Conservation (phyloP, 176 grass and related monocot genomes). For the Avena sativa region DNA sequence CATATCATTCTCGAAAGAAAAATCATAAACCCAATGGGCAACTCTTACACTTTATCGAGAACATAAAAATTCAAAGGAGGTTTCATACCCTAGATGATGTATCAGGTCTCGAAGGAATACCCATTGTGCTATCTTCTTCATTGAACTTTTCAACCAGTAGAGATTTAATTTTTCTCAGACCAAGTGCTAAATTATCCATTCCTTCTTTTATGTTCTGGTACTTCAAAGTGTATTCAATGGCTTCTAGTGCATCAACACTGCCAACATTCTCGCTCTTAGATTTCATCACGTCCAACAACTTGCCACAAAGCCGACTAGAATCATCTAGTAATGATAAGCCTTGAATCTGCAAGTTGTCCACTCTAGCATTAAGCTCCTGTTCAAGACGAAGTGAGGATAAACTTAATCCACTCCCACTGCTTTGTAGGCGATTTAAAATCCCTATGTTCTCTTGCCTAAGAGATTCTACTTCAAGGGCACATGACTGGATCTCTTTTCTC, state of each 20-base stretch:
- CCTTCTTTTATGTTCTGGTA: constrained; percentile 59
- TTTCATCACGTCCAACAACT: constrained; percentile 67
- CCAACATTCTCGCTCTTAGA: constrained; percentile 39
- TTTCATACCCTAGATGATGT: constrained; percentile 43
- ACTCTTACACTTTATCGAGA: background rate
- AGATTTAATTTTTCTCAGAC: constrained; percentile 43
- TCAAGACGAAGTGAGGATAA: constrained; percentile 57
- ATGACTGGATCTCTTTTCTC: constrained; percentile 64
- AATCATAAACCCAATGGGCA: constrained; percentile 8
- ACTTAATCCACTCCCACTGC: constrained; percentile 29
- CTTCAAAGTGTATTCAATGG: constrained; percentile 58
- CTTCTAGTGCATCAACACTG: constrained; percentile 42
- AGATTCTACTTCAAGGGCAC: constrained; percentile 52
- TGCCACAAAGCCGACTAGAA: constrained; percentile 48
- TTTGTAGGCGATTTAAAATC: constrained; percentile 53
- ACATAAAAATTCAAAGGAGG: constrained; percentile 28
- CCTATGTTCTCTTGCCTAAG: constrained; percentile 65
- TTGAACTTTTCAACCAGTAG: constrained; percentile 61
- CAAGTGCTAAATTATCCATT: constrained; percentile 64
- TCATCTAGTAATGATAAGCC: constrained; percentile 63
- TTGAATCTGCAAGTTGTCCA: constrained; percentile 62
- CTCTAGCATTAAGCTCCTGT: constrained; percentile 55
- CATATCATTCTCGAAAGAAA: constrained; percentile 25
- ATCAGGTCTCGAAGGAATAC: constrained; percentile 33
- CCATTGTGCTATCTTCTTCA: constrained; percentile 29